A percentile compares a stretch with the other conserved stretches of the same genome.
Evolutionary conservation across 371 early-diverging fungal species (phyloP).

Genomic region (Sporodiniella umbellata): DNA sequence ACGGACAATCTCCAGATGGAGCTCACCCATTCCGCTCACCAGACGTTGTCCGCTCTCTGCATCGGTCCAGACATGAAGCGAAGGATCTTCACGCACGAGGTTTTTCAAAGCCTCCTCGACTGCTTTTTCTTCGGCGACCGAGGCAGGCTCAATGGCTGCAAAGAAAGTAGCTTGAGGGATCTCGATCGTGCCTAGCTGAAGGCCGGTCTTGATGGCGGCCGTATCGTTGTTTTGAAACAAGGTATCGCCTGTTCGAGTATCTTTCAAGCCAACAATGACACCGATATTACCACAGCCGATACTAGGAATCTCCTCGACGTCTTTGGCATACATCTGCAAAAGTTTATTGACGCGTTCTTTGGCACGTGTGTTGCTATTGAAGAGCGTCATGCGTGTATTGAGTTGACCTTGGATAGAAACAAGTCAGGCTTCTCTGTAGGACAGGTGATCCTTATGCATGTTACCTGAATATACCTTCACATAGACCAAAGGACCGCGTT

Average conservation of each 20-base stretch:
- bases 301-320: constrained; percentile 78
- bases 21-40: constrained; percentile 95
- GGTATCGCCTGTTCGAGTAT: constrained; percentile 92
- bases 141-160: constrained; percentile 77
- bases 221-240: constrained; percentile 60
- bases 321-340: constrained; percentile 90
- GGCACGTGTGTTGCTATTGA: constrained; percentile 59
- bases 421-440: background rate
- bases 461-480: constrained; percentile 91
- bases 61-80: constrained; percentile 70
- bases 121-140: constrained; percentile 73
- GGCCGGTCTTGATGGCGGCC: constrained; percentile 36
- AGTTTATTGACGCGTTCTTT: constrained; percentile 87
- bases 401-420: constrained; percentile 42
- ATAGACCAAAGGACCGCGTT: constrained; percentile 87
- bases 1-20: constrained; percentile 90
- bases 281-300: constrained; percentile 88
- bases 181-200: constrained; percentile 70
- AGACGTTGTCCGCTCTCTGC: constrained; percentile 88
- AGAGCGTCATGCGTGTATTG: constrained; percentile 62
- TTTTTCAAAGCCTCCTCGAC: constrained; percentile 74
- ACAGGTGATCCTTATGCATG: background rate
- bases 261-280: constrained; percentile 83
- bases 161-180: constrained; percentile 94
- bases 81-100: constrained; percentile 88